Evolutionary conservation across 2,329 filamentous ascomycete species (phyloP), one percentile per base, ranked within the genome.

Genomic region (Lasiodiplodia sp.): DNA sequence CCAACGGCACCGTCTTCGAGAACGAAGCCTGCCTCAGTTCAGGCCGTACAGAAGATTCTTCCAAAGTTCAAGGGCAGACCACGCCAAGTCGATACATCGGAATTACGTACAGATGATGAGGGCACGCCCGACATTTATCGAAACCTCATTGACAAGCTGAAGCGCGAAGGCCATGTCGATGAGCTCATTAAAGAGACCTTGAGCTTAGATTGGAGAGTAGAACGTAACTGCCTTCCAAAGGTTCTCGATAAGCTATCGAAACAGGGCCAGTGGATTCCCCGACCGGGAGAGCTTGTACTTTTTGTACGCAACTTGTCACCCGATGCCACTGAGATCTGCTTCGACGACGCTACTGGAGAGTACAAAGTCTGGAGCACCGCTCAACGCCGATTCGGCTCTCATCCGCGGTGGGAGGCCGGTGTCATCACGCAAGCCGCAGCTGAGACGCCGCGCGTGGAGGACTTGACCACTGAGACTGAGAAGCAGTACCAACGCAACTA

Each of bases 141-240:
- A 10, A 78, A 78, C 25, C 74, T 86, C 0, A 77, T 88, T 8
- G 79, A 83, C 70, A 82, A 82, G 66, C 77, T 89, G 4, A 81
- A 83, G 52, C 75, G 77, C 0, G 75, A 79, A 4, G 76, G 77
- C 0, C 73, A 68, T 0, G 63, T 87, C 0, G 82, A 86, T 55
- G 78, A 84, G 65, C 67, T 75, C 0, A 84, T 89, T 34, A 71
- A 74, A 10, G 86, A 90, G 69, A 76, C 76, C 0, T 72, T 82
- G 18, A 88, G 85, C 28, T 82, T 87, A 70, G 87, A 89, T 71
- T 89, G 87, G 87, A 78, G 83, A 47, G 81, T 84, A 0, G 85
- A 87, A 53, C 80, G 83, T 21, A 75, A 82, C 4, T 73, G 77
- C 5, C 76, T 88, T 0, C 75, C 78, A 0, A 72, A 78, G 2